Conservation (phyloP, 2,329 filamentous ascomycete species). For the Pseudocercospora fijiensis region DNA sequence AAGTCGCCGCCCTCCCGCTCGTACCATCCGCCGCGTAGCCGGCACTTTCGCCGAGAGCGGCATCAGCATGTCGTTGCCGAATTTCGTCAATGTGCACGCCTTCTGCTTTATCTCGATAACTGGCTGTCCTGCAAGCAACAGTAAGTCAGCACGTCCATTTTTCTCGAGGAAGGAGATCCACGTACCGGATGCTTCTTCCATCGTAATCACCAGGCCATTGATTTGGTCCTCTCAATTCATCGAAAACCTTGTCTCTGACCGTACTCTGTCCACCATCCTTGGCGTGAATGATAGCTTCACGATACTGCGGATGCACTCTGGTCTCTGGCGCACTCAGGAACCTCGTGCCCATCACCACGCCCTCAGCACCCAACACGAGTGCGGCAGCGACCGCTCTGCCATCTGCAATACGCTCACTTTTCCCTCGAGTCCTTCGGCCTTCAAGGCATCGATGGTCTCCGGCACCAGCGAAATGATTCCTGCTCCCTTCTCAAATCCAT, state of each 20-base stretch:
- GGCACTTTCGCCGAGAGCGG: conserved; percentile 49
- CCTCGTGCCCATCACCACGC: conserved; percentile 62
- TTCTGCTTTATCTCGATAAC: conserved; percentile 43
- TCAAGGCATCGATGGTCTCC: conserved; percentile 54
- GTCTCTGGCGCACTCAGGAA: conserved; percentile 55
- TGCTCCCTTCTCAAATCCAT: conserved; percentile 57
- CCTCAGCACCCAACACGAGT: conserved; percentile 53
- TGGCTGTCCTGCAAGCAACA: conserved; percentile 45
- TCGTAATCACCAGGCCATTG: conserved; percentile 60
- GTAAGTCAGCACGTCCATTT: neutral
- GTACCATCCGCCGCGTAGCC: conserved; percentile 48
- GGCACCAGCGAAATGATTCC: conserved; percentile 59
- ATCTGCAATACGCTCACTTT: conserved; percentile 55
- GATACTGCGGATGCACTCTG: conserved; percentile 44
- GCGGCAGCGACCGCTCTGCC: conserved; percentile 57
- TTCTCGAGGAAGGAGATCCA: neutral
- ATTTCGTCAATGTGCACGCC: conserved; percentile 46
- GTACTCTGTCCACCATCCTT: conserved; percentile 54
- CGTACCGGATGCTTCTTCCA: conserved; percentile 53
- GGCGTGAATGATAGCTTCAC: conserved; percentile 47
- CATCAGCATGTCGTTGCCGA: conserved; percentile 47
- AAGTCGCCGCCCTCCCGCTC: conserved; percentile 58
- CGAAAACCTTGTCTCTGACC: conserved; percentile 52
- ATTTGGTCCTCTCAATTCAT: conserved; percentile 55
- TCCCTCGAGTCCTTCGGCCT: conserved; percentile 19